Evolutionary conservation across 2,329 filamentous ascomycete species (phyloP), one percentile per base, ranked within the genome.

Genomic region (Ophiostoma novo-ulmi): DNA sequence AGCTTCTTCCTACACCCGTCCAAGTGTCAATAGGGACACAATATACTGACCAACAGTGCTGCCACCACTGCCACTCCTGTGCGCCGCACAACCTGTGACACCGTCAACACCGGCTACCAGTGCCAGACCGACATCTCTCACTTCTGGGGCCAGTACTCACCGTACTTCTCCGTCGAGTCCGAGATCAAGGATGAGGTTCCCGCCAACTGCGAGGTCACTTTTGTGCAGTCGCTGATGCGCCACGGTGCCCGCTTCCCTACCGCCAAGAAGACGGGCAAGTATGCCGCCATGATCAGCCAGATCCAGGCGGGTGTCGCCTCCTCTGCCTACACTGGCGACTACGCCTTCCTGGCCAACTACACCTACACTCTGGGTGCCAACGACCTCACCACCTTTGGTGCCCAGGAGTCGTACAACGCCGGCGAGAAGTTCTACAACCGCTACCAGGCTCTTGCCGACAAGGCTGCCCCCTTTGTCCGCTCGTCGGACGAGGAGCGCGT

Each of bases 71-170:
- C 58, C 58, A 35, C 26, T 11, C 58, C 58, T 35, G 26, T 65
- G 35, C 63, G 63, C 63, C 20, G 35, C 63, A 31, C 67, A 2
- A 11, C 41, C 20, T 89, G 87, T 79, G 85, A 87, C 76, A 83
- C 82, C 7, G 79, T 85, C 58, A 77, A 83, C 58, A 73, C 81
- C 52, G 89, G 89, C 72, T 91, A 88, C 78, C 84, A 85, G 73
- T 93, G 91, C 79, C 82, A 84, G 66, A 79, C 85, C 3, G 78
- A 85, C 41, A 84, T 89, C 64, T 87, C 88, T 1, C 90, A 88
- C 74, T 85, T 83, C 71, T 97, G 93, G 92, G 94, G 93, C 71
- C 93, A 94, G 78, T 97, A 97, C 79, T 91, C 92, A 22, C 92
- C 93, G 1, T 96, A 88, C 81, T 97, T 91, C 80, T 85, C 89